These are phyloP conservation scores for Scheffersomyces ergatensis DNA, from an alignment of 805 yeast genomes.

Conservation along the genomic window DNA sequence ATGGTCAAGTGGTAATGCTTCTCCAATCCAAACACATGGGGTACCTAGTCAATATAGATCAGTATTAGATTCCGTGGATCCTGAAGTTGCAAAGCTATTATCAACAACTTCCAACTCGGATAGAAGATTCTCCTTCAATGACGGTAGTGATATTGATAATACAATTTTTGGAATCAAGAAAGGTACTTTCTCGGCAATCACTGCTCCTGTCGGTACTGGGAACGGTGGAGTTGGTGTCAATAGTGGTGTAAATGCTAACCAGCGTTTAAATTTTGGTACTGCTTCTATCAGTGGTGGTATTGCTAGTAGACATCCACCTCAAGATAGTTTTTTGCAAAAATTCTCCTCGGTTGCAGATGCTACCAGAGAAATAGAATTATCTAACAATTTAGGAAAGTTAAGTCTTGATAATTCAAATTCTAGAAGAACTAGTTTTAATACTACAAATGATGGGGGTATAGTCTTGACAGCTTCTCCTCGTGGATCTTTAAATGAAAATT, in stretches of 20 bases:
- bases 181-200: constrained; percentile 46
- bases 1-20: constrained; percentile 35
- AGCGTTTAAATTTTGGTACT: constrained; percentile 46
- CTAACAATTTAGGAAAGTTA: constrained; percentile 41
- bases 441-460: constrained; percentile 5
- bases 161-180: constrained; percentile 45
- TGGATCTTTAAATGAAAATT: constrained; percentile 42
- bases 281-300: constrained; percentile 62
- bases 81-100: constrained; percentile 36
- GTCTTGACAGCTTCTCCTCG: constrained; percentile 28
- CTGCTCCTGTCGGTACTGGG: constrained; percentile 39
- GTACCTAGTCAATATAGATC: constrained; percentile 21
- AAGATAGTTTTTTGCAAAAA: constrained; percentile 55
- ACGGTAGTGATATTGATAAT: constrained; percentile 43
- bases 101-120: constrained; percentile 9
- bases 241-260: constrained; percentile 11
- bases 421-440: constrained; percentile 53
- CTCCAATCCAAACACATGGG: constrained; percentile 12
- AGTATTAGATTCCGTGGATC: constrained; percentile 40
- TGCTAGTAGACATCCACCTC: constrained; percentile 45
- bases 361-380: constrained; percentile 60
- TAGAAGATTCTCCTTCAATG: constrained; percentile 41
- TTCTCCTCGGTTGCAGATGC: constrained; percentile 67
- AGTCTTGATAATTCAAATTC: constrained; percentile 21
- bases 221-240: neutral